phyloP scores from a whole-genome alignment of 139 green algal genomes.

The Asterochloris sp. region DNA sequence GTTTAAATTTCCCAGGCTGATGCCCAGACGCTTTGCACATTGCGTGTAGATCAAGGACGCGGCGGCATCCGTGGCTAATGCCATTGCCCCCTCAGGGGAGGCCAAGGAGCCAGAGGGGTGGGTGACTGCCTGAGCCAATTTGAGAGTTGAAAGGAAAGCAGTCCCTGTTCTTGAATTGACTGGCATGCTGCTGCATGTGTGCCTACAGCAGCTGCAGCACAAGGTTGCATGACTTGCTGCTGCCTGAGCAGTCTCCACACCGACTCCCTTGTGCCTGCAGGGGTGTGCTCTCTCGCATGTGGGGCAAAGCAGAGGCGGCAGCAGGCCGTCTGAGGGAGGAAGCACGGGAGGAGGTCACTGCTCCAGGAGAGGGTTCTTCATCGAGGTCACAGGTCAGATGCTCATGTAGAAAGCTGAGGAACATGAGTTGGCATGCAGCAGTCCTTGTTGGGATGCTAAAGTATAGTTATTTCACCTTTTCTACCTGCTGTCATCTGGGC shows the following conservation, averaged over 20 bases:
- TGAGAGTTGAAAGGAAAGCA: neutral
- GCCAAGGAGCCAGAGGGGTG: conserved; percentile 14
- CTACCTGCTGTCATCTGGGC: too few species aligned
- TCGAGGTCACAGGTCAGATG: too few species aligned
- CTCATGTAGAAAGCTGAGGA: too few species aligned
- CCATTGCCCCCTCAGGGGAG: conserved; percentile 4
- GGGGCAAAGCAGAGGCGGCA: too few species aligned
- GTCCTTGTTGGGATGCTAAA: too few species aligned
- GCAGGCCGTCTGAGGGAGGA: too few species aligned
- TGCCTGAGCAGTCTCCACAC: neutral
- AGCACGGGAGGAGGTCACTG: too few species aligned
- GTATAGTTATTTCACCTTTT: too few species aligned
- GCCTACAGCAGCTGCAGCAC: neutral
- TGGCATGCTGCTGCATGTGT: neutral
- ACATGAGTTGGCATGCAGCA: too few species aligned
- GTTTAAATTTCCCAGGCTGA: neutral
- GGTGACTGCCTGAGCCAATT: conserved; percentile 1
- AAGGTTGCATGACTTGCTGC: neutral
- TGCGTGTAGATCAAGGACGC: neutral
- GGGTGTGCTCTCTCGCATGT: neutral
- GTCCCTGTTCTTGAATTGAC: conserved; percentile 8
- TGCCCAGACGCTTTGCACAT: neutral
- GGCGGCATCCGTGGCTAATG: conserved; percentile 8
- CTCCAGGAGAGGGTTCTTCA: too few species aligned
- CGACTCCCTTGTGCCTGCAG: neutral